A percentile compares a stretch with the other conserved stretches of the same genome.
phyloP scores from a whole-genome alignment of 768 basidiomycete species.

The Amanita pseudoporphyria region DNA sequence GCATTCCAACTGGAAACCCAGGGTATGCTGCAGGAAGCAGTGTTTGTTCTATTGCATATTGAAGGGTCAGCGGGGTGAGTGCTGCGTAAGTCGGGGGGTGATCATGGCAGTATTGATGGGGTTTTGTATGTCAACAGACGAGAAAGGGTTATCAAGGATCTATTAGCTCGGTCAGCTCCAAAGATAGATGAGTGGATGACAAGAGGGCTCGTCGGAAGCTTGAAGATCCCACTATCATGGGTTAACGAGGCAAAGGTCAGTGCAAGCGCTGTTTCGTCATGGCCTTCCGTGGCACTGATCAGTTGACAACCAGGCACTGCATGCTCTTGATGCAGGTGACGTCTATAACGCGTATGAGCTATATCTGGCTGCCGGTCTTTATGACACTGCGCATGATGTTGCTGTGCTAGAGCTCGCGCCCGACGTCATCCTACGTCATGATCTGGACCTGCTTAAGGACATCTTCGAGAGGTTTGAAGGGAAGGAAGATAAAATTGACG shows the following conservation, averaged over 20 bases:
- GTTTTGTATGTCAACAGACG: slow-evolving; percentile 39
- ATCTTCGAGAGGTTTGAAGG: slow-evolving; percentile 61
- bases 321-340: slow-evolving; percentile 50
- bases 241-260: slow-evolving; percentile 82
- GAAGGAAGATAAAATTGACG: slow-evolving; percentile 39
- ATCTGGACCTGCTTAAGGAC: slow-evolving; percentile 51
- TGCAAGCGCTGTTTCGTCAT: background rate
- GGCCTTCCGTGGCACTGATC: background rate
- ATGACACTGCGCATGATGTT: slow-evolving; percentile 70
- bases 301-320: slow-evolving; percentile 44
- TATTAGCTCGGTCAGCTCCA: slow-evolving; percentile 61
- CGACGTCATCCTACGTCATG: slow-evolving; percentile 70
- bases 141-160: slow-evolving; percentile 70
- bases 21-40: slow-evolving; percentile 77
- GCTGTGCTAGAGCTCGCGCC: slow-evolving; percentile 83
- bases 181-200: slow-evolving; percentile 66
- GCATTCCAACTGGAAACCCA: slow-evolving; percentile 78
- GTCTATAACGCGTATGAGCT: slow-evolving; percentile 69
- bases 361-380: slow-evolving; percentile 60
- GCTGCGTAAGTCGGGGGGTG: slow-evolving; percentile 23
- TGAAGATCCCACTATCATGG: slow-evolving; percentile 81
- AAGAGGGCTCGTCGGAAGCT: slow-evolving; percentile 59
- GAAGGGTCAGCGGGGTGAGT: slow-evolving; percentile 72
- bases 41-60: slow-evolving; percentile 84
- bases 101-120: background rate